A percentile compares a stretch with the other conserved stretches of the same genome.
Conservation (phyloP, 2,329 filamentous ascomycete species). For the Chaetomium globosum region DNA sequence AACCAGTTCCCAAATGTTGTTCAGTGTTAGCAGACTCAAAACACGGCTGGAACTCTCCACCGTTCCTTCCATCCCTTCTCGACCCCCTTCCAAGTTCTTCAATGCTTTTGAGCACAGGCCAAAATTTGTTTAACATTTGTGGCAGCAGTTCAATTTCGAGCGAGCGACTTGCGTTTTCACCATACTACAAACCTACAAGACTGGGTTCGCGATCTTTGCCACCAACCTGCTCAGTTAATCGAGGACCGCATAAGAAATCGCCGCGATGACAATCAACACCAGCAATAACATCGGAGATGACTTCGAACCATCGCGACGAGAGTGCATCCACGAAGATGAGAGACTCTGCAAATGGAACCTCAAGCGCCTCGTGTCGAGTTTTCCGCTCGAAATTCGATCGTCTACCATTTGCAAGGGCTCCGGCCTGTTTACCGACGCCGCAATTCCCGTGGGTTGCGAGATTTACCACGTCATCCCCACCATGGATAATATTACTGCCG, state of each 20-base stretch:
- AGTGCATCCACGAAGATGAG: slow-evolving; percentile 25
- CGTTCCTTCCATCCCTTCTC: not conserved
- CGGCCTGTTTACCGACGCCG: slow-evolving; percentile 35
- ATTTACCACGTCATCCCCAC: slow-evolving; percentile 37
- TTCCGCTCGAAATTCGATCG: slow-evolving; percentile 28
- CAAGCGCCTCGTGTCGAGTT: slow-evolving; percentile 1
- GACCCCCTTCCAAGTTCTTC: not conserved
- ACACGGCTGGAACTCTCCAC: not conserved
- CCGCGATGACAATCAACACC: not conserved
- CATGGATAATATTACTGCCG: slow-evolving; percentile 31
- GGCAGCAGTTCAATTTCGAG: not conserved
- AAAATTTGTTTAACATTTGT: not conserved
- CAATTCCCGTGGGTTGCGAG: slow-evolving; percentile 35
- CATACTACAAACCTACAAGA: not conserved
- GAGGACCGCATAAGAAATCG: not conserved
- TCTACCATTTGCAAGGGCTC: slow-evolving; percentile 36
- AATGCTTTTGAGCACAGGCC: not conserved
- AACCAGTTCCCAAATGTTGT: not conserved
- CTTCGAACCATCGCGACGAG: slow-evolving; percentile 20
- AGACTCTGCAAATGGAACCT: slow-evolving; percentile 28
- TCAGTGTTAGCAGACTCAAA: not conserved
- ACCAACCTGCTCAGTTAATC: not conserved
- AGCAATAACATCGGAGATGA: slow-evolving; percentile 11
- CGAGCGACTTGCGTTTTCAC: not conserved
- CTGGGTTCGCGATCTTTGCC: no score